Conservation (phyloP, 257 asterid species). For the Leptodermis oblonga region DNA sequence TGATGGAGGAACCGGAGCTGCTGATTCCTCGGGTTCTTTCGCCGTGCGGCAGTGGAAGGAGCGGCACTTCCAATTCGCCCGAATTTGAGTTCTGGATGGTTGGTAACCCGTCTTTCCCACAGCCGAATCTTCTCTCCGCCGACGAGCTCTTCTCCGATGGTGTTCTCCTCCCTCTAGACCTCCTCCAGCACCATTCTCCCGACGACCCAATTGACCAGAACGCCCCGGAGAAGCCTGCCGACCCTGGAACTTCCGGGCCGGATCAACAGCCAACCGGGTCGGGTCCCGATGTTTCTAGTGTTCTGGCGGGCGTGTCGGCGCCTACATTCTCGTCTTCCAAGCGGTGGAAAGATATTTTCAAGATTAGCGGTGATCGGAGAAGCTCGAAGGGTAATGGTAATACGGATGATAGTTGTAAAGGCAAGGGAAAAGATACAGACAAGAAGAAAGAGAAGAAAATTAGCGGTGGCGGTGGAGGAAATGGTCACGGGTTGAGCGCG, state of each 20-base stretch:
- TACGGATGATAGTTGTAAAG: constrained; percentile 19
- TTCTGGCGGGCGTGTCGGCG: constrained; percentile 23
- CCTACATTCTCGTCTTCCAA: constrained; percentile 52
- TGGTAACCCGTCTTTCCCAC: constrained; percentile 63
- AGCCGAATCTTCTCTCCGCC: constrained; percentile 70
- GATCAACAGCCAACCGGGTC: constrained; percentile 23
- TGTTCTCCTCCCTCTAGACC: constrained; percentile 77
- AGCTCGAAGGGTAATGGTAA: constrained; percentile 10
- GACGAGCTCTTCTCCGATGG: constrained; percentile 90
- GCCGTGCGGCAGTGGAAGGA: constrained; percentile 45
- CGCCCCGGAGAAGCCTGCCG: neutral
- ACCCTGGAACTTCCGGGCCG: constrained; percentile 33
- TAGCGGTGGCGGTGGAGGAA: constrained; percentile 26
- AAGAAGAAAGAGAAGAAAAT: constrained; percentile 49
- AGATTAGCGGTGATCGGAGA: constrained; percentile 34
- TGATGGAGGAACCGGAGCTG: constrained; percentile 37
- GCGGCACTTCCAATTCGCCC: constrained; percentile 49
- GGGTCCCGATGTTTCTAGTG: constrained; percentile 22
- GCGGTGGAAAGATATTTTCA: constrained; percentile 82
- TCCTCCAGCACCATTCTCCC: constrained; percentile 30
- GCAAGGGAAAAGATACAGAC: constrained; percentile 30
- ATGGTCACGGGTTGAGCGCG: constrained; percentile 23
- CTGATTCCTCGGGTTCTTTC: constrained; percentile 38
- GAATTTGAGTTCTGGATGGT: constrained; percentile 93
- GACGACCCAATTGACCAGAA: constrained; percentile 18